These are phyloP conservation scores for Cenococcum geophilum DNA, from an alignment of 495 filamentous ascomycete species.

Conservation along the genomic window DNA sequence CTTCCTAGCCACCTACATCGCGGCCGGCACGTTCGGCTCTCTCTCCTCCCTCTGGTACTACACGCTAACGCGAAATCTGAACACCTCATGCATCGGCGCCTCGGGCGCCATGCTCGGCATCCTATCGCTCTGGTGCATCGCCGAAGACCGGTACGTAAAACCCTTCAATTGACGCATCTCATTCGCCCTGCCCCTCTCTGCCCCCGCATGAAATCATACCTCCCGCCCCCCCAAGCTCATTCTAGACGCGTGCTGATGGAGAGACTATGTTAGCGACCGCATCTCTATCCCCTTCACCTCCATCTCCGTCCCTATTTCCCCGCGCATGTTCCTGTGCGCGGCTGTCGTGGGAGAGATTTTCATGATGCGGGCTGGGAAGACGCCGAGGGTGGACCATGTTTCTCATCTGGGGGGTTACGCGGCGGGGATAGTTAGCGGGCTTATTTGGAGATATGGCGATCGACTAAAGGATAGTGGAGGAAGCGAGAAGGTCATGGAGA, in stretches of 20 bases:
- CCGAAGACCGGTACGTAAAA: background rate
- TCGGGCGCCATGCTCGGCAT: slow-evolving; percentile 6
- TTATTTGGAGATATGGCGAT: background rate
- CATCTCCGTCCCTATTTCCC: background rate
- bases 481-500: background rate
- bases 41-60: slow-evolving; percentile 9
- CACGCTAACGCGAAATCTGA: background rate
- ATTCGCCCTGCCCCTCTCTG: background rate
- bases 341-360: background rate
- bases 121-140: background rate
- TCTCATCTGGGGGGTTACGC: background rate
- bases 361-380: background rate
- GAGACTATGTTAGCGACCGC: background rate
- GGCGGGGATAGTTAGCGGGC: background rate
- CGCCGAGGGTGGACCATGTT: background rate
- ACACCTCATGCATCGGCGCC: background rate
- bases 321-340: background rate
- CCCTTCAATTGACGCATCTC: background rate
- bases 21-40: slow-evolving; percentile 59
- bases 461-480: background rate
- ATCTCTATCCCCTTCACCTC: background rate
- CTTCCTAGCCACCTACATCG: slow-evolving; percentile 73
- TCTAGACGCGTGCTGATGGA: background rate
- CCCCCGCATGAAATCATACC: background rate
- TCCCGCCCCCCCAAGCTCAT: background rate